Base-by-base conservation (phyloP, 1,284 basidiomycete species). In the Rhodotorula sp. region DNA sequence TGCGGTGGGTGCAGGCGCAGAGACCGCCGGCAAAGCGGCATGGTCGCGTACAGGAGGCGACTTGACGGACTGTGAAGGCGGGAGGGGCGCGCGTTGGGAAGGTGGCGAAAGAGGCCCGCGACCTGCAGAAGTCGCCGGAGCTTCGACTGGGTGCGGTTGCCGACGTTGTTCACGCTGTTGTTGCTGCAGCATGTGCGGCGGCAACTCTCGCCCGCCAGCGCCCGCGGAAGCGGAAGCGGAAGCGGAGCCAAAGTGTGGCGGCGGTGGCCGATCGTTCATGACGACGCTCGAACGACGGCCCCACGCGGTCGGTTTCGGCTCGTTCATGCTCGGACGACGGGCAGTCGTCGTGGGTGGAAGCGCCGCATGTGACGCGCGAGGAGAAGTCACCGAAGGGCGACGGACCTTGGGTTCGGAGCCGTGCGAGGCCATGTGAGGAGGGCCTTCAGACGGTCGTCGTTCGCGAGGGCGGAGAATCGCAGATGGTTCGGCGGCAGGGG, bases 121-220 rank as follows among this genome's bases (percentile, higher is more conserved):
- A 21, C 21, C 20, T 21, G 12, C n/a, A 26, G 14, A 8, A 86
- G 87, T 21, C 85, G 84, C 47, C 61, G 64, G 26, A 10, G 66
- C 62, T 43, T 59, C 34, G 14, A 63, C 39, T 52, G 67, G 51
- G 16, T 59, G 48, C n/a, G 59, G 18, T n/a, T 56, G 58, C 18
- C 46, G 23, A 2, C 58, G 18, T 39, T 34, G 61, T 20, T 54
- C 46, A 2, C 58, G 18, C 48, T 34, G 61, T 23, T 54, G 31
- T 3, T 51, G 69, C 39, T 47, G 58, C n/a, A 34, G 72, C 15
- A n/a, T 43, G 21, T 48, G 57, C 52, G n/a, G 62, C 39, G 57
- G 68, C 21, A 14, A 60, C 39, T 34, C 67, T 3, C n/a, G 31
- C 7, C 51, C 49, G 18, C 67, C 58, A 31, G 56, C 59, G 49